Evolutionary conservation across 768 basidiomycete genomes (phyloP).

Genomic region (Hemileccinum rubropunctum): DNA sequence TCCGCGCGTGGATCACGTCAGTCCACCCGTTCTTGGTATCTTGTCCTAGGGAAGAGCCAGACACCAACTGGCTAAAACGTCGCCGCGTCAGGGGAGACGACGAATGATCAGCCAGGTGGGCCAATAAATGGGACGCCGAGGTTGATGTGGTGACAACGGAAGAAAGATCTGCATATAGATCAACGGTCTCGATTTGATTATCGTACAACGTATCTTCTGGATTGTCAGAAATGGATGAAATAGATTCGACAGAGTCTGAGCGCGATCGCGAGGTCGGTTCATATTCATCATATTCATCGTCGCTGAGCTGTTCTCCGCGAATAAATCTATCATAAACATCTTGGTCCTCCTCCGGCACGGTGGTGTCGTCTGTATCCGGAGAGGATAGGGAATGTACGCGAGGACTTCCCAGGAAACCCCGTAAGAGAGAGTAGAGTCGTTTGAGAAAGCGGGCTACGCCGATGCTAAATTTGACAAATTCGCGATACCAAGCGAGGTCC

Average conservation of each 20-base stretch:
- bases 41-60: conserved; percentile 16
- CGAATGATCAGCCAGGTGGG: conserved; percentile 47
- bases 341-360: conserved; percentile 26
- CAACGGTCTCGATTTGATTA: conserved; percentile 40
- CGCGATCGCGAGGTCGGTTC: conserved; percentile 21
- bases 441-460: conserved; percentile 29
- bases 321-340: conserved; percentile 57
- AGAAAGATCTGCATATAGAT: conserved; percentile 56
- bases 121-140: conserved; percentile 47
- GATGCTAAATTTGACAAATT: conserved; percentile 33
- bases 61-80: conserved; percentile 41
- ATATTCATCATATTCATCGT: conserved; percentile 47
- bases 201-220: conserved; percentile 32
- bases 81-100: conserved; percentile 48
- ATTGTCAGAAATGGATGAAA: conserved; percentile 26
- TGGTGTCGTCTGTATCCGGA: conserved; percentile 5
- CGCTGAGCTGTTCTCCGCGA: conserved; percentile 52
- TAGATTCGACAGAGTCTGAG: conserved; percentile 18
- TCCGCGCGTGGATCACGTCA: conserved; percentile 29
- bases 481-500: conserved; percentile 41
- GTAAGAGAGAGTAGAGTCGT: conserved; percentile 13
- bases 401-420: conserved; percentile 18
- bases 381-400: conserved; percentile 7
- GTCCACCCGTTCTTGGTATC: conserved; percentile 26
- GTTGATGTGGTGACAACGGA: conserved; percentile 30